Percentiles rank a stretch among this genome's conserved stretches.
phyloP scores from a whole-genome alignment of 2,329 filamentous ascomycete genomes.

The Trichoderma polysporum region DNA sequence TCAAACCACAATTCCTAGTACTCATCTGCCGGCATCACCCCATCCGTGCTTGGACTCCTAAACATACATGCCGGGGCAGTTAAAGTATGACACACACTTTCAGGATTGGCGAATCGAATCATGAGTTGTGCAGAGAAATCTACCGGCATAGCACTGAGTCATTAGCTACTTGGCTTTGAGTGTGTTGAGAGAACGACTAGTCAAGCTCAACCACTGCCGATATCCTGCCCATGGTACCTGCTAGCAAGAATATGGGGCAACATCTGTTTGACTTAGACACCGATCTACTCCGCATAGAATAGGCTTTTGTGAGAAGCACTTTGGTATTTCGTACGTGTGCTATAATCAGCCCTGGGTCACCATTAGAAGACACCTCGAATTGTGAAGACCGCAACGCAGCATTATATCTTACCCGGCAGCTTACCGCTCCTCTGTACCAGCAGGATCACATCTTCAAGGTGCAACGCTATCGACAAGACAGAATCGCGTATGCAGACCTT shows the following conservation, averaged over 20 bases:
- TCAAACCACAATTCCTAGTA: background rate
- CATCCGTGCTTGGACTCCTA: background rate
- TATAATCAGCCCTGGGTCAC: too few relatives aligned
- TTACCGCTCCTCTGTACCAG: too few relatives aligned
- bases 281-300: background rate
- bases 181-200: background rate
- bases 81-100: background rate
- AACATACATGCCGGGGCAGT: background rate
- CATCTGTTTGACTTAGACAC: background rate
- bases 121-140: conserved; percentile 1
- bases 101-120: background rate
- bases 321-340: too few relatives aligned
- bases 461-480: background rate
- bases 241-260: background rate
- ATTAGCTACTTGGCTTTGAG: background rate
- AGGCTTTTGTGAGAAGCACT: too few relatives aligned
- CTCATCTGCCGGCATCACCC: conserved; percentile 14
- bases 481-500: background rate
- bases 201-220: background rate
- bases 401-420: too few relatives aligned
- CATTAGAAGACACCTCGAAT: background rate
- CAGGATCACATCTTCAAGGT: background rate
- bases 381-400: background rate
- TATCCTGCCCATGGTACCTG: background rate
- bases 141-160: background rate